phyloP scores from a whole-genome alignment of 495 filamentous ascomycete species.

The Penicillium daleae region DNA sequence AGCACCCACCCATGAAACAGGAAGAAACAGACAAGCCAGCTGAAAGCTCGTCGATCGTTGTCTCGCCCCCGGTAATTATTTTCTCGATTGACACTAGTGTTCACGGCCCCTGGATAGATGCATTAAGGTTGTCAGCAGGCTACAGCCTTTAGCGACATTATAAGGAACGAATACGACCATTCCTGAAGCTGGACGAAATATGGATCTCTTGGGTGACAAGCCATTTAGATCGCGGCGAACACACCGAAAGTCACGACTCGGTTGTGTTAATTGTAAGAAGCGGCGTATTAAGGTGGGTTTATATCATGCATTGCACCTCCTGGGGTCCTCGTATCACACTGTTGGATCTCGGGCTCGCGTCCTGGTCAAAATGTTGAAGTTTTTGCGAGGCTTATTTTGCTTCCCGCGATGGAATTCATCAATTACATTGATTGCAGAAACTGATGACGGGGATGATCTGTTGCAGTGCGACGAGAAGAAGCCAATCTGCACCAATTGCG shows the following conservation, averaged over 20 bases:
- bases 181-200: background rate
- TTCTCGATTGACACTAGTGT: background rate
- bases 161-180: slow-evolving; percentile 24
- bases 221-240: slow-evolving; percentile 27
- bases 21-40: background rate
- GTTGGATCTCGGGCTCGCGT: background rate
- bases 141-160: slow-evolving; percentile 15
- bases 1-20: background rate
- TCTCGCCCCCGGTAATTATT: background rate
- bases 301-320: background rate
- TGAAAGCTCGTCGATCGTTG: background rate
- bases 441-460: slow-evolving; percentile 6
- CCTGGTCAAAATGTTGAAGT: slow-evolving; percentile 4
- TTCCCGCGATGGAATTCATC: background rate
- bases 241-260: slow-evolving; percentile 40
- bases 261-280: slow-evolving; percentile 40
- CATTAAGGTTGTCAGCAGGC: slow-evolving; percentile 6
- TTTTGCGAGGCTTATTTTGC: slow-evolving; percentile 6
- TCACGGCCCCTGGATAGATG: background rate
- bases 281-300: slow-evolving; percentile 40
- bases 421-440: background rate
- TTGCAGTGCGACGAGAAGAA: slow-evolving; percentile 44
- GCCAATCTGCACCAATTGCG: slow-evolving; percentile 37
- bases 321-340: background rate
- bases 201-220: slow-evolving; percentile 12